Evolutionary conservation across 495 filamentous ascomycete species (phyloP), one percentile per base, ranked within the genome.

Genomic region (Talaromyces wortmannii): DNA sequence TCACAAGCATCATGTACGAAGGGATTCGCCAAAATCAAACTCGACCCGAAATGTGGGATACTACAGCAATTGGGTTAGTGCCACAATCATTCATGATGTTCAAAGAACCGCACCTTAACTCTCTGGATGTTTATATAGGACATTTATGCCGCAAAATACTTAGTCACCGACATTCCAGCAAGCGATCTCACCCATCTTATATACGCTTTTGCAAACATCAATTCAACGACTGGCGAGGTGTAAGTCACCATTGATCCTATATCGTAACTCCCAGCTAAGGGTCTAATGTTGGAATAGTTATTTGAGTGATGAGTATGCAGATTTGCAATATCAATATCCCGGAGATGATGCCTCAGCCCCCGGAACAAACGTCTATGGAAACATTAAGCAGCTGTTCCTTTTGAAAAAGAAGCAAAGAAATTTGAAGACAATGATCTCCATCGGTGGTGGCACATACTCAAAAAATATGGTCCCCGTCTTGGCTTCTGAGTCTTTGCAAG

Each of bases 361-460:
- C 29, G 73, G 72, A 31, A 68, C 52, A 59, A 77, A 77, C 55
- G 72, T 77, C 16, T 77, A 75, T 30, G 73, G 43, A 51, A 96
- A 89, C 68, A 71, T 92, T 42, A 98, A 97, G 78, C 94, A 97
- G 74, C 83, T 98, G 16, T 90, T 87, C 71, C 77, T 98, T 29
- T 83, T 92, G 36, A 98, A 98, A 78, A 87, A 87, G 64, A 74
- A 81, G 55, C 85, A 97, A 69, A 85, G 94, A 53, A 85, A 95
- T 65, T 74, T 98, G 45, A 96, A 97, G 70, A 78, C 95, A 6
- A 77, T 97, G 12, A 82, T 98, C 10, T 95, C 89, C 48, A 94
- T 98, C 58, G 94, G 94, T 56, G 94, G 94, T 30, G 97, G 94
- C 92, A 96, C 92, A 0, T 97, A 97, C 69, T 89, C 88, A 51